These are phyloP conservation scores for Hirsutella minnesotensis DNA, from an alignment of 2,329 filamentous ascomycete genomes.

Conservation along the genomic window DNA sequence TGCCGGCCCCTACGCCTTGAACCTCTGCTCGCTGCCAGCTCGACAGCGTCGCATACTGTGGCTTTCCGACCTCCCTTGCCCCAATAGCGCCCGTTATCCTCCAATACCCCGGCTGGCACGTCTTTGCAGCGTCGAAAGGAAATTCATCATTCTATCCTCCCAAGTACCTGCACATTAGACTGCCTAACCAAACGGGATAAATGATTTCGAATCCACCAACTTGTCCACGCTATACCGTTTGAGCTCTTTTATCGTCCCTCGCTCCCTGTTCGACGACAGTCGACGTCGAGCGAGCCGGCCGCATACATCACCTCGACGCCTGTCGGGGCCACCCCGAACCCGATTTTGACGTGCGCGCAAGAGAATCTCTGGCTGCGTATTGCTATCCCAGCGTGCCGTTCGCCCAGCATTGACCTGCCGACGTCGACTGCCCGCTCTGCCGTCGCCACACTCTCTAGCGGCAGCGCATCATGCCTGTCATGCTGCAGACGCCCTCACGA, in stretches of 20 bases:
- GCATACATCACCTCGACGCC: neutral
- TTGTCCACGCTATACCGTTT: neutral
- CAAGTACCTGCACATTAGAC: neutral
- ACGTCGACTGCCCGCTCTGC: neutral
- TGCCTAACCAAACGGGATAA: constrained; percentile 1
- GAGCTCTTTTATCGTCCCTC: neutral
- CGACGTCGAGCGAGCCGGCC: constrained; percentile 1
- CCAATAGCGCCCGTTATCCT: neutral
- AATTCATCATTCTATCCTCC: neutral
- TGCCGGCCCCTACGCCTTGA: neutral
- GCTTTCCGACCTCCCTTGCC: neutral
- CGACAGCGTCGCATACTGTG: neutral
- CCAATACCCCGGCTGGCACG: neutral
- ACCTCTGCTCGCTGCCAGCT: neutral
- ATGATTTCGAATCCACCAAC: constrained; percentile 1
- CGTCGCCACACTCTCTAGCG: neutral
- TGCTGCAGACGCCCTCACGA: constrained; percentile 59
- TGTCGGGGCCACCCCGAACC: neutral
- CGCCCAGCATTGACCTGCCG: no score
- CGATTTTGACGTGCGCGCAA: neutral
- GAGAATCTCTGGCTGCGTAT: no score
- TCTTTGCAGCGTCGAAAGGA: neutral
- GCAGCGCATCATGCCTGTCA: constrained; percentile 30
- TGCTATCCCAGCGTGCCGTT: no score
- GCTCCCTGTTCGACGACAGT: neutral